These are phyloP conservation scores for Verticillium isaacii DNA, from an alignment of 2,329 filamentous ascomycete genomes.

Conservation along the genomic window DNA sequence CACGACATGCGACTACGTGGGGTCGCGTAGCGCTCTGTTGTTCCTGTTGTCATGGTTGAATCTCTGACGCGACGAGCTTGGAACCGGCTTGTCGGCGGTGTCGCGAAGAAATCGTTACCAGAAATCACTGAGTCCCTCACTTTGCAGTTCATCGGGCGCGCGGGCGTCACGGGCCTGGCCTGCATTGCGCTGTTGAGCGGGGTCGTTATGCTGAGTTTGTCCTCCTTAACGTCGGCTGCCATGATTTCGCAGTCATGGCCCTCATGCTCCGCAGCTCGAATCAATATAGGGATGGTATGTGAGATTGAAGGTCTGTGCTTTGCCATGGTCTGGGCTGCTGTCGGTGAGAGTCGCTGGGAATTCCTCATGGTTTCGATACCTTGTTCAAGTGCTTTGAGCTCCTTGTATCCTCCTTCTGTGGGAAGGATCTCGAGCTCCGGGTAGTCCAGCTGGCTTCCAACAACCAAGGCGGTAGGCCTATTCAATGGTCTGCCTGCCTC, in stretches of 20 bases:
- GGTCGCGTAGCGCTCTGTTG: constrained; percentile 9
- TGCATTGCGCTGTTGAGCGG: not conserved
- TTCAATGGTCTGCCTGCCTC: not conserved
- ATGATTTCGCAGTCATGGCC: not conserved
- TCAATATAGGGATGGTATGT: not conserved
- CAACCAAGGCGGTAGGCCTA: not conserved
- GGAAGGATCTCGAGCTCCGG: constrained; percentile 29
- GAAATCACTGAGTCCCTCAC: constrained; percentile 1
- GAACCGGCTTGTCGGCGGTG: not conserved
- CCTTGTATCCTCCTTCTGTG: constrained; percentile 22
- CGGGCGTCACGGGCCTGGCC: constrained; percentile 8
- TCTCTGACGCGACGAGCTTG: not conserved
- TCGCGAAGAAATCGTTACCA: not conserved
- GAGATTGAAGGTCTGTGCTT: not conserved
- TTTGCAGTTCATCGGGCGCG: not conserved
- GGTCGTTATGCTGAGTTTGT: not conserved
- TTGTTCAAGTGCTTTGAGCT: constrained; percentile 23
- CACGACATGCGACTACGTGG: constrained; percentile 9
- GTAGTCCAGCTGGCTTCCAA: constrained; percentile 21
- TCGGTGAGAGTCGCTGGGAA: constrained; percentile 1
- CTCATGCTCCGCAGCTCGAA: constrained; percentile 3
- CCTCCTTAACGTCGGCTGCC: not conserved
- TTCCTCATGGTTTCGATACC: constrained; percentile 24
- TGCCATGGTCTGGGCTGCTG: not conserved
- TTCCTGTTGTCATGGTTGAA: constrained; percentile 1